A percentile compares a stretch with the other conserved stretches of the same genome.
These are phyloP conservation scores for Saturnispora galanensis DNA, from an alignment of 805 yeast genomes.

Conservation along the genomic window DNA sequence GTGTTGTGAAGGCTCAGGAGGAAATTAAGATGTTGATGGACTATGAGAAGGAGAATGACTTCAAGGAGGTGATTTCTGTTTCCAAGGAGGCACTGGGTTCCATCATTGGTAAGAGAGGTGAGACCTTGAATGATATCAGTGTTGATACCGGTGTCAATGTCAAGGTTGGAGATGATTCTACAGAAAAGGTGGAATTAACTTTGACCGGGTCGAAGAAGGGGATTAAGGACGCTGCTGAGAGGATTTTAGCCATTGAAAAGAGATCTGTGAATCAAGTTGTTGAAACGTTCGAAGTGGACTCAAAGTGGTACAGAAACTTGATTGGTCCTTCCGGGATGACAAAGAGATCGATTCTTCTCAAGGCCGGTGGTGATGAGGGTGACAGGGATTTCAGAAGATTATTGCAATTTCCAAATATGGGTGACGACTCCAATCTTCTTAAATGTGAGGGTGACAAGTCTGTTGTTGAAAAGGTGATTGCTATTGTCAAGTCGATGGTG, in stretches of 20 bases:
- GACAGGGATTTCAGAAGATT: constrained; percentile 39
- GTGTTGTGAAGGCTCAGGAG: constrained; percentile 72
- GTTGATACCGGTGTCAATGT: constrained; percentile 58
- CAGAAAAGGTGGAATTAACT: constrained; percentile 49
- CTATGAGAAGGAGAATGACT: constrained; percentile 82
- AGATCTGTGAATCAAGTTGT: constrained; percentile 55
- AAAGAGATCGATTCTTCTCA: constrained; percentile 60
- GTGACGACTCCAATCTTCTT: constrained; percentile 48
- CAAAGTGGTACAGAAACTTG: constrained; percentile 62
- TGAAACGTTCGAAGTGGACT: constrained; percentile 54
- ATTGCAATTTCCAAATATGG: constrained; percentile 61
- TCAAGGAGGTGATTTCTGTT: constrained; percentile 49
- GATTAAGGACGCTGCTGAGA: constrained; percentile 59
- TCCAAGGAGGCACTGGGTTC: constrained; percentile 71
- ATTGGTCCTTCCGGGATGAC: constrained; percentile 73
- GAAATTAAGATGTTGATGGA: constrained; percentile 76
- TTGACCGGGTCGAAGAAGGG: constrained; percentile 71
- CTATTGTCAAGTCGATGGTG: constrained; percentile 53
- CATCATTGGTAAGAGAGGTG: constrained; percentile 86
- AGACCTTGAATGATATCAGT: constrained; percentile 68
- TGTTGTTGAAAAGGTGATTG: constrained; percentile 60
- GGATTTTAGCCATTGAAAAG: constrained; percentile 51
- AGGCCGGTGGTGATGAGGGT: constrained; percentile 66
- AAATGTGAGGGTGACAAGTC: constrained; percentile 65
- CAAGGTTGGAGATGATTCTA: constrained; percentile 31